phyloP scores from a whole-genome alignment of 2,329 filamentous ascomycete species.

The Talaromyces sp. region DNA sequence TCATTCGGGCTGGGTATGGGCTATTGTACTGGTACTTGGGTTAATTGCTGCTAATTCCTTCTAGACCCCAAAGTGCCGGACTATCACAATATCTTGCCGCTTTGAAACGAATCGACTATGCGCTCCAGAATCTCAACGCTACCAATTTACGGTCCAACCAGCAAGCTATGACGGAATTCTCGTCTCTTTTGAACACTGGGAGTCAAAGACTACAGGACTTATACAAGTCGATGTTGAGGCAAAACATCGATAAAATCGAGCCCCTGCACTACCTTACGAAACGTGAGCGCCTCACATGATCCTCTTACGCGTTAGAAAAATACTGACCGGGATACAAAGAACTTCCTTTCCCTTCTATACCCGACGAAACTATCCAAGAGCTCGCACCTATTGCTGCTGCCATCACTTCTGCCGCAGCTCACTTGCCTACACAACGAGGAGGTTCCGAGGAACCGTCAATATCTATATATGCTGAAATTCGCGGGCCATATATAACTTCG shows the following conservation, averaged over 20 bases:
- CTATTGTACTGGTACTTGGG: neutral
- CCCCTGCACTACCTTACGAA: slow-evolving; percentile 92
- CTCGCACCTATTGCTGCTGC: slow-evolving; percentile 75
- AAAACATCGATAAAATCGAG: slow-evolving; percentile 76
- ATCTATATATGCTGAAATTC: slow-evolving; percentile 77
- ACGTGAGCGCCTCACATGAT: slow-evolving; percentile 43
- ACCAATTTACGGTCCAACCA: slow-evolving; percentile 93
- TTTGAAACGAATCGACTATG: slow-evolving; percentile 79
- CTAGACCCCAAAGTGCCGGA: slow-evolving; percentile 71
- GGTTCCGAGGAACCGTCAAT: slow-evolving; percentile 63
- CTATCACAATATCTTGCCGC: slow-evolving; percentile 81
- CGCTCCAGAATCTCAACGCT: slow-evolving; percentile 75
- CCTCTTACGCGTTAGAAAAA: neutral
- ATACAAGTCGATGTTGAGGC: slow-evolving; percentile 71
- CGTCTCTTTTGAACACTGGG: slow-evolving; percentile 69
- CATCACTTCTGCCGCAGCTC: slow-evolving; percentile 53
- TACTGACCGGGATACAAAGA: slow-evolving; percentile 35
- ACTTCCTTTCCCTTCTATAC: slow-evolving; percentile 71
- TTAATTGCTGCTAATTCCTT: slow-evolving; percentile 15
- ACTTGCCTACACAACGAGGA: slow-evolving; percentile 41
- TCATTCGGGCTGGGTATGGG: slow-evolving; percentile 72
- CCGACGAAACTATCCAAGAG: slow-evolving; percentile 68
- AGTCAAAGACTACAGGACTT: slow-evolving; percentile 78
- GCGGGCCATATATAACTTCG: slow-evolving; percentile 77
- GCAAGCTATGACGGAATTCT: slow-evolving; percentile 75